A percentile compares a stretch with the other conserved stretches of the same genome.
Conservation (phyloP, 1,284 basidiomycete species). For the Ceratobasidium sp. region DNA sequence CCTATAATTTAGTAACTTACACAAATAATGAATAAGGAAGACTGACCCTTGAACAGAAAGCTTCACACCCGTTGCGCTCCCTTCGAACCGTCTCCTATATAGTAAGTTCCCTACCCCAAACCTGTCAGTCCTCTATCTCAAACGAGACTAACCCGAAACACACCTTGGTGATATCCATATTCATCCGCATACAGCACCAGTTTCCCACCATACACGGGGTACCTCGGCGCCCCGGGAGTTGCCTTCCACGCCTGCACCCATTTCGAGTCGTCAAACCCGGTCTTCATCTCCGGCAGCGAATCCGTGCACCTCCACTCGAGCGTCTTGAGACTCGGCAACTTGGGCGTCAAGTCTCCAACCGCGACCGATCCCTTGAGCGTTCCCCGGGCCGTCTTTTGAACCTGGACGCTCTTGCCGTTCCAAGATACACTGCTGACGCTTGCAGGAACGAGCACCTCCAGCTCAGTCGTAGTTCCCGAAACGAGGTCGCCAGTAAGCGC, state of each 20-base stretch:
- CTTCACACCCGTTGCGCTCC: constrained; percentile 60
- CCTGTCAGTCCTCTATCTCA: not conserved
- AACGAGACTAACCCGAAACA: not conserved
- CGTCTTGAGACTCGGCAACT: constrained; percentile 57
- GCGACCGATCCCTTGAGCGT: constrained; percentile 38
- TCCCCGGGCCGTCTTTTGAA: constrained; percentile 20
- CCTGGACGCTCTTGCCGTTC: constrained; percentile 49
- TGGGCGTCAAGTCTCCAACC: constrained; percentile 50
- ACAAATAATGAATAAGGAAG: constrained; percentile 2
- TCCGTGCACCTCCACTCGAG: constrained; percentile 61
- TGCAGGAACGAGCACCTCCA: constrained; percentile 46
- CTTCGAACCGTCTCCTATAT: constrained; percentile 64
- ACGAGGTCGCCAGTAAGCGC: constrained; percentile 47
- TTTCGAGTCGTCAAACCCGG: constrained; percentile 59
- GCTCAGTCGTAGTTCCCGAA: constrained; percentile 32
- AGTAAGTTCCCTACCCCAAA: constrained; percentile 53
- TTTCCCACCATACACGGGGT: constrained; percentile 60
- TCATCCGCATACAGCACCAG: constrained; percentile 61
- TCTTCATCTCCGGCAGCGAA: constrained; percentile 61
- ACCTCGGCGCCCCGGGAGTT: constrained; percentile 58
- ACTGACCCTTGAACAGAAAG: constrained; percentile 62
- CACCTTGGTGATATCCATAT: constrained; percentile 61
- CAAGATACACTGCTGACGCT: constrained; percentile 48
- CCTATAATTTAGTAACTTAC: not conserved
- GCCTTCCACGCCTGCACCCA: constrained; percentile 63